phyloP scores from a whole-genome alignment of 83 land plant genomes.

The Picea abies region DNA sequence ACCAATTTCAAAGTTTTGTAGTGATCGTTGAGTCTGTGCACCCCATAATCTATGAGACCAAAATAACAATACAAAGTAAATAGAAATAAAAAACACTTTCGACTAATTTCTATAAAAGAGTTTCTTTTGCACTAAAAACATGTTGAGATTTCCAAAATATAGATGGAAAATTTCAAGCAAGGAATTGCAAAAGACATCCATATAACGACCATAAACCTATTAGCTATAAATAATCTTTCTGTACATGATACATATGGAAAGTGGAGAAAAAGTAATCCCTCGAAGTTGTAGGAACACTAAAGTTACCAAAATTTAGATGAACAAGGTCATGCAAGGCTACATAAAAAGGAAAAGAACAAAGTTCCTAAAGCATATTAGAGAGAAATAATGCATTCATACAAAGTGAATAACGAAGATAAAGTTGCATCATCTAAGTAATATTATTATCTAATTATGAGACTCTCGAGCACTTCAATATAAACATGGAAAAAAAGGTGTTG shows the following conservation, averaged over 20 bases:
- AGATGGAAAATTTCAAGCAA: background rate
- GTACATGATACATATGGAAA: no score
- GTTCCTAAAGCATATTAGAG: no score
- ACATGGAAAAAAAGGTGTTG: background rate
- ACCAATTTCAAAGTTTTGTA: conserved; percentile 97
- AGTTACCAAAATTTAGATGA: no score
- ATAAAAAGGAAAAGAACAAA: no score
- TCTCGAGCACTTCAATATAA: background rate
- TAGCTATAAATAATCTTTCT: background rate
- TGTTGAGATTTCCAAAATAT: background rate
- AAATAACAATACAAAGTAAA: background rate
- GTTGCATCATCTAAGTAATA: background rate
- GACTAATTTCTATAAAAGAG: no score
- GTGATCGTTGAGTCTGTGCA: conserved; percentile 95
- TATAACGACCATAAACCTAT: background rate
- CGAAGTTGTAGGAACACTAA: no score
- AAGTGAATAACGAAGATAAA: background rate
- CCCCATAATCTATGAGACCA: conserved; percentile 78
- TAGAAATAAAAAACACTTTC: no score
- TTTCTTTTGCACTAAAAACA: background rate
- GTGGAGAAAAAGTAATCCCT: no score
- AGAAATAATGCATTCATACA: background rate
- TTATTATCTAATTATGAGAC: background rate
- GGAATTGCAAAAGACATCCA: background rate
- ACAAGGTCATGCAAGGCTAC: no score